A percentile compares a stretch with the other conserved stretches of the same genome.
phyloP scores from a whole-genome alignment of 2,329 filamentous ascomycete genomes.

The Pezicula neosporulosa region DNA sequence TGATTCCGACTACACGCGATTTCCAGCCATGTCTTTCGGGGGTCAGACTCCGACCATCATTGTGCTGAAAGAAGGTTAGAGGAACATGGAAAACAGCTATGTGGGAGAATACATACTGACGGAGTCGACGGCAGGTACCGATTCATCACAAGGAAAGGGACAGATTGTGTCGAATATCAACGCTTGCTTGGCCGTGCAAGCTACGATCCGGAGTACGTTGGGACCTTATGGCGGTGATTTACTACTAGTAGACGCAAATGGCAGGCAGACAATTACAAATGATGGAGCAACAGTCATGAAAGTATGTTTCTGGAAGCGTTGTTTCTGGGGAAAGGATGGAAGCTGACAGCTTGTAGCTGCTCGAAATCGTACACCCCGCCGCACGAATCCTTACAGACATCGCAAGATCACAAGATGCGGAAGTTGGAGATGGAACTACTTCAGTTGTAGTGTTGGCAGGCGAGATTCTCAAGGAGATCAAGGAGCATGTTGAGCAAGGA shows the following conservation, averaged over 20 bases:
- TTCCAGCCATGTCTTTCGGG: constrained; percentile 78
- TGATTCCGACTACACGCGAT: neutral
- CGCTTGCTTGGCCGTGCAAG: constrained; percentile 92
- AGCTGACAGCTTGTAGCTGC: constrained; percentile 55
- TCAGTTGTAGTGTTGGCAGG: constrained; percentile 97
- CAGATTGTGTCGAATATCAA: constrained; percentile 99
- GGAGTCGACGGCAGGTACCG: constrained; percentile 66
- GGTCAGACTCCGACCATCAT: constrained; percentile 97
- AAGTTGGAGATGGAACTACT: constrained; percentile 97
- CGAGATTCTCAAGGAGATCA: constrained; percentile 95
- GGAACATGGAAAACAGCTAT: too few relatives aligned
- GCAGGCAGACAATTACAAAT: constrained; percentile 96
- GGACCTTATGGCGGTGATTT: constrained; percentile 96
- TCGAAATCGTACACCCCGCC: constrained; percentile 97
- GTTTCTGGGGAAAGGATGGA: constrained; percentile 2
- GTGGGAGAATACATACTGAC: constrained; percentile 3
- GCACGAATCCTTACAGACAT: constrained; percentile 98
- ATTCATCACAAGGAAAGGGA: constrained; percentile 93
- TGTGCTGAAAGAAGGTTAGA: constrained; percentile 93
- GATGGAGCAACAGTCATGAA: constrained; percentile 99
- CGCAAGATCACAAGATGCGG: constrained; percentile 96
- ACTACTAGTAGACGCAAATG: constrained; percentile 93
- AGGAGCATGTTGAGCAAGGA: constrained; percentile 93
- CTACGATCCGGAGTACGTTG: constrained; percentile 91
- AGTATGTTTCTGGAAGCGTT: constrained; percentile 49